Conservation (phyloP, 371 early-diverging fungal genomes). For the Mortierella sp. region DNA sequence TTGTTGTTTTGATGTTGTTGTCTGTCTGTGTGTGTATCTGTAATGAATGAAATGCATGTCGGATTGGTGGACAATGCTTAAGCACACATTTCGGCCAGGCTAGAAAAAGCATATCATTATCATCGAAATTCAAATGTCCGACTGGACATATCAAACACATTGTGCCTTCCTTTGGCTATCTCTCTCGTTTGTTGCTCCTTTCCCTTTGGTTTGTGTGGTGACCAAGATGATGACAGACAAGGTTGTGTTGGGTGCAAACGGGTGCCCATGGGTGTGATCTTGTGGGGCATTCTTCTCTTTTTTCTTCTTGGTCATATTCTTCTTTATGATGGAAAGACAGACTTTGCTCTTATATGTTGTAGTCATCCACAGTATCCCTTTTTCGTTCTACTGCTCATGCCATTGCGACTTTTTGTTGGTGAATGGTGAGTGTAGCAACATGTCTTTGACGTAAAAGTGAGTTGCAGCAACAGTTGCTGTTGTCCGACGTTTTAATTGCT, state of each 20-base stretch:
- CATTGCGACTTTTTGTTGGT: too few relatives aligned
- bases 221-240: not conserved
- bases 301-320: too few relatives aligned
- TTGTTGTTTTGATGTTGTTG: not conserved
- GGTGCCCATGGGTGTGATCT: not conserved
- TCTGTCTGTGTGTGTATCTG: not conserved
- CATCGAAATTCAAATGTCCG: not conserved
- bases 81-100: not conserved
- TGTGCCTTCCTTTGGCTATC: not conserved
- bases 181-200: not conserved
- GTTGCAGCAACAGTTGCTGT: not conserved
- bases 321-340: too few relatives aligned
- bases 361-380: not conserved
- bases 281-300: not conserved
- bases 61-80: conserved; percentile 11
- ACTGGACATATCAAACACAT: not conserved
- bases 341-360: not conserved
- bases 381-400: not conserved
- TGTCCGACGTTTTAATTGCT: not conserved
- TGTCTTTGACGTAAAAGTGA: not conserved
- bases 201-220: not conserved
- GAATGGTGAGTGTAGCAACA: too few relatives aligned
- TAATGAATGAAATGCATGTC: not conserved
- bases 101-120: not conserved
- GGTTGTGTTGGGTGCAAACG: conserved; percentile 2